Evolutionary conservation across 1,284 basidiomycete species (phyloP), one percentile per base, ranked within the genome.

Genomic region (Melampsora americana): DNA sequence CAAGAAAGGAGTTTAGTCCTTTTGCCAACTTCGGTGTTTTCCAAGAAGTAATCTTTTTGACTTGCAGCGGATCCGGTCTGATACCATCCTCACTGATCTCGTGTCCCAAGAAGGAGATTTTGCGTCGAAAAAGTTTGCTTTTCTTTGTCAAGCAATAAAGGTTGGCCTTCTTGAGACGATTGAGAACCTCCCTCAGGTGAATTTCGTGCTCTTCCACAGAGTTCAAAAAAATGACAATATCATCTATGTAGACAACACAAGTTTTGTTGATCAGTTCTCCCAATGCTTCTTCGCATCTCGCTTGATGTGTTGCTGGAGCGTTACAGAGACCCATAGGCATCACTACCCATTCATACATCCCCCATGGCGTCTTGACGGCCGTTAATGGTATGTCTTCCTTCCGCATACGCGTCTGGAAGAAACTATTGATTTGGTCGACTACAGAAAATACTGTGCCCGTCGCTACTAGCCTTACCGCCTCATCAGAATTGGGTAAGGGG

Each of bases 311-410:
- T 0, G 84, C 79, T 0, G 84, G 84, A 0, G 84, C 80, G 68
- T 86, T 85, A 6, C 79, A 72, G 14, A 82, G 78, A 0, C 85
- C 85, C 78, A 83, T 81, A 0, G 84, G 85, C 85, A 86, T 86
- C 0, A 86, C 84, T 0, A 79, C 14, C 84, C 84, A 85, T 69
- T 86, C 83, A 59, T 83, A 86, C 0, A 84, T 16, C 7, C 66
- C 44, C 66, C 66, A 67, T 0, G 66, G 66, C 4, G 66, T 67
- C 16, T 67, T 67, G 2, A 67, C 39, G 2, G 66, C 44, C 20
- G 65, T 66, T 11, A 42, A n/a, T 5, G 30, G 65, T 4, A 66
- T 39, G 9, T 66, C 30, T 39, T 18, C 66, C 16, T 67, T 44
- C 3, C 66, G 26, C 39, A 67, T 67, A 30, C 66, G 2, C 20